phyloP scores from a whole-genome alignment of 371 early-diverging fungal genomes.

The Saksenaea vasiformis region DNA sequence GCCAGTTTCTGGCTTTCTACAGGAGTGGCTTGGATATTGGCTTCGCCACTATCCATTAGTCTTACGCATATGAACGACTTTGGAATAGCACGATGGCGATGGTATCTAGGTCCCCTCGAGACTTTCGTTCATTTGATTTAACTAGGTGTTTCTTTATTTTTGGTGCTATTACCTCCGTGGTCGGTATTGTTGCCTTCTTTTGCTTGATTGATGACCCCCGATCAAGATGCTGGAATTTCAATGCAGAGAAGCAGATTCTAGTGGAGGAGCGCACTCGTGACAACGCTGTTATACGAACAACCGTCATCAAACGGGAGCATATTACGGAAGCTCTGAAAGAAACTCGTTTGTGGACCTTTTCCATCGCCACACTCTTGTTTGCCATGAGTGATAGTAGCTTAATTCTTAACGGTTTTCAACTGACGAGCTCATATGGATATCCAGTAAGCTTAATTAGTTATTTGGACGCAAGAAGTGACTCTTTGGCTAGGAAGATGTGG shows the following conservation, averaged over 20 bases:
- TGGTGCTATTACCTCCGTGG: constrained; percentile 21
- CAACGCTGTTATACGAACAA: constrained; percentile 25
- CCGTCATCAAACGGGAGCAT: constrained; percentile 25
- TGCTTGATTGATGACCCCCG: constrained; percentile 24
- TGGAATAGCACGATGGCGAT: constrained; percentile 24
- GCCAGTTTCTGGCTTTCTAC: constrained; percentile 11
- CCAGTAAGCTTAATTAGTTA: too few relatives aligned
- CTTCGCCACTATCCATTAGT: constrained; percentile 36
- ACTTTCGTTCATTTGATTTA: not conserved
- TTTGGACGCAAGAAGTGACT: too few relatives aligned
- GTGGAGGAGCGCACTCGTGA: constrained; percentile 21
- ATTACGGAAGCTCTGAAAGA: constrained; percentile 26
- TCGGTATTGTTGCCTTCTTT: constrained; percentile 26
- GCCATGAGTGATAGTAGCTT: not conserved
- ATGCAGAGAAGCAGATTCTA: constrained; percentile 23
- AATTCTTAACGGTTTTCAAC: not conserved
- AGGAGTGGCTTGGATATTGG: constrained; percentile 37
- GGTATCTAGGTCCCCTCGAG: not conserved
- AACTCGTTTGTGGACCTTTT: constrained; percentile 24
- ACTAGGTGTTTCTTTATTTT: constrained; percentile 18
- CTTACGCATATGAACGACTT: constrained; percentile 17
- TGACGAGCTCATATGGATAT: too few relatives aligned
- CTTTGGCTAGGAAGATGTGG: too few relatives aligned
- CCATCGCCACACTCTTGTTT: constrained; percentile 13
- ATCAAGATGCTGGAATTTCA: not conserved